These are phyloP conservation scores for Leishmania major DNA, from an alignment of 208 protist species.

Conservation along the genomic window DNA sequence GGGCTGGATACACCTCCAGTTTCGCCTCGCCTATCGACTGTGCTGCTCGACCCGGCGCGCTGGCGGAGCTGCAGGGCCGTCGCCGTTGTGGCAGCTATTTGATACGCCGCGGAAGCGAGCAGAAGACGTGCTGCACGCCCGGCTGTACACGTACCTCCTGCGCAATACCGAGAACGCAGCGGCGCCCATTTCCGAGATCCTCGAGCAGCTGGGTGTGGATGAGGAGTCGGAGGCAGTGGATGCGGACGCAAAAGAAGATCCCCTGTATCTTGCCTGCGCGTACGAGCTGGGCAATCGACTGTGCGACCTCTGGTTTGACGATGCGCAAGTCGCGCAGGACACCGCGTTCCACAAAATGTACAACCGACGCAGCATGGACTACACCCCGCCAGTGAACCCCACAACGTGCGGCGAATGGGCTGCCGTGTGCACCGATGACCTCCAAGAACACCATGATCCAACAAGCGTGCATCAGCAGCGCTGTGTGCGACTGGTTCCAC, in stretches of 20 bases:
- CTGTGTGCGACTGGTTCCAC: conserved; percentile 15
- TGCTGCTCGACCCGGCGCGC: conserved; percentile 2
- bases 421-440: conserved; percentile 19
- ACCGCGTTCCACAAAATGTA: conserved; percentile 13
- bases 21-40: conserved; percentile 37
- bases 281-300: conserved; percentile 56
- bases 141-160: conserved; percentile 29
- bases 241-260: conserved; percentile 5
- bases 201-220: background rate
- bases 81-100: conserved; percentile 23
- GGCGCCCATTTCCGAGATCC: conserved; percentile 16
- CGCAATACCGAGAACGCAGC: conserved; percentile 14
- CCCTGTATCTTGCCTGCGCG: conserved; percentile 21
- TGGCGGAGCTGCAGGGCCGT: background rate
- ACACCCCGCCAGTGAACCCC: conserved; percentile 22
- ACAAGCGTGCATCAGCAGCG: background rate
- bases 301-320: conserved; percentile 53
- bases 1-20: conserved; percentile 68
- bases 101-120: conserved; percentile 27
- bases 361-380: conserved; percentile 23
- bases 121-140: conserved; percentile 22
- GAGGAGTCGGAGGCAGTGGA: background rate
- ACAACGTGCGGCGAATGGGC: conserved; percentile 19
- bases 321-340: conserved; percentile 17
- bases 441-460: background rate